Evolutionary conservation across 2,329 filamentous ascomycete genomes (phyloP), one percentile per base, ranked within the genome.

Genomic region (Colletotrichum eleusines): DNA sequence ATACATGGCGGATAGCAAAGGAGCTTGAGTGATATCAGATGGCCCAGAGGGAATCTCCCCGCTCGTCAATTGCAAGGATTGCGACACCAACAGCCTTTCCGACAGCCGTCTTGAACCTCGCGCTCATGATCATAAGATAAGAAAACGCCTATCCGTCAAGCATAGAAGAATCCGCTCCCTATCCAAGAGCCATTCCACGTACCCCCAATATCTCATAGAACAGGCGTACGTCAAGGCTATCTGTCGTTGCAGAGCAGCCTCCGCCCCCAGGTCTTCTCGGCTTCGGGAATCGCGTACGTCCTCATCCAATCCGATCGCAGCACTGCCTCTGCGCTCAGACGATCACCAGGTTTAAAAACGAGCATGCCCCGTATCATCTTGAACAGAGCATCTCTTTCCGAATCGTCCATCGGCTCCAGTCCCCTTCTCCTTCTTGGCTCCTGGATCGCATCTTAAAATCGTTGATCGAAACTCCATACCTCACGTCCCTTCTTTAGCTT

Each of bases 401-500:
- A 40, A 20, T 66, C 72, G 3, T 44, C 28, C 16, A 72, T 53
- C 14, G 33, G n/a, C 33, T 60, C 66, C 54, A 72, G 59, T 1
- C 65, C 67, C 16, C 35, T 53, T 54, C 57, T 55, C 50, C 60
- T 72, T 55, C 79, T 72, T 5, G 77, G 77, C 57, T 76, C 57
- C 59, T 80, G 77, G 20, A 81, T 74, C 5, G 74, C 75, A 67
- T 80, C 75, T 51, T 80, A 76, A 35, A 70, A 63, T 74, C 76
- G 78, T 74, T 75, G 76, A 40, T 78, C 75, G 35, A 71, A 74
- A 18, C 77, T 76, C 64, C 80, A 73, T 8, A 72, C 65, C 26
- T 64, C 57, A 18, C 73, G 54, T 18, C 65, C 73, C 28, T 61
- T 31, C 7, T 53, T 55, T 23, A 69, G 69, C 57, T 62, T 60